Evolutionary conservation across 2,329 filamentous ascomycete species (phyloP).

Genomic region (Alternaria triticina): DNA sequence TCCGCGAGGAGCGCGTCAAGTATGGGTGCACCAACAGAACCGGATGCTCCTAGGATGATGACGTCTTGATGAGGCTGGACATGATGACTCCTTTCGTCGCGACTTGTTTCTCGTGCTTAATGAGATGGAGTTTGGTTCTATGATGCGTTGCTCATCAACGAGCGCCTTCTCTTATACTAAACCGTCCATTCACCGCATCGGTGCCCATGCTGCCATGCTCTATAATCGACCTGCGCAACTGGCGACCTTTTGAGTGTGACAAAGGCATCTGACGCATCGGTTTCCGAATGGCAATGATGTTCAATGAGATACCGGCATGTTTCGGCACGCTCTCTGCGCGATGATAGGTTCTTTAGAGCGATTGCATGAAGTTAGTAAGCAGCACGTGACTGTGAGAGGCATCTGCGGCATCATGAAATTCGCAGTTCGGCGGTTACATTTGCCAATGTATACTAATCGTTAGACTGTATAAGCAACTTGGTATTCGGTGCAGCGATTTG

Average conservation of each 20-base stretch:
- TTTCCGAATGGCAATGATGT: not conserved
- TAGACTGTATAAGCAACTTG: not conserved
- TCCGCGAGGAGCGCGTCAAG: constrained; percentile 41
- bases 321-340: not conserved
- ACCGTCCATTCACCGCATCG: not conserved
- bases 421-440: not conserved
- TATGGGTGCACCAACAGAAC: constrained; percentile 32
- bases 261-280: not conserved
- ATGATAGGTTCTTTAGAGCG: not conserved
- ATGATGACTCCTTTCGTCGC: not conserved
- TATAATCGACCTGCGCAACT: not conserved
- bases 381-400: not conserved
- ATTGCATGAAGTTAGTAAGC: not conserved
- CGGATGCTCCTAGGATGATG: constrained; percentile 37
- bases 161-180: not conserved
- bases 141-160: not conserved
- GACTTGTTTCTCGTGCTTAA: not conserved
- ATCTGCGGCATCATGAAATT: not conserved
- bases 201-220: not conserved
- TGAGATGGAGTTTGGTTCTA: no score
- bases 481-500: not conserved
- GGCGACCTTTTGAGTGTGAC: not conserved
- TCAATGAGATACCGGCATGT: not conserved
- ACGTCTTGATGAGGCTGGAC: constrained; percentile 22
- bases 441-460: not conserved